Percentiles rank a stretch among this genome's conserved stretches.
These are phyloP conservation scores for Kalmusia sp. DNA, from an alignment of 2,329 filamentous ascomycete genomes.

Conservation along the genomic window DNA sequence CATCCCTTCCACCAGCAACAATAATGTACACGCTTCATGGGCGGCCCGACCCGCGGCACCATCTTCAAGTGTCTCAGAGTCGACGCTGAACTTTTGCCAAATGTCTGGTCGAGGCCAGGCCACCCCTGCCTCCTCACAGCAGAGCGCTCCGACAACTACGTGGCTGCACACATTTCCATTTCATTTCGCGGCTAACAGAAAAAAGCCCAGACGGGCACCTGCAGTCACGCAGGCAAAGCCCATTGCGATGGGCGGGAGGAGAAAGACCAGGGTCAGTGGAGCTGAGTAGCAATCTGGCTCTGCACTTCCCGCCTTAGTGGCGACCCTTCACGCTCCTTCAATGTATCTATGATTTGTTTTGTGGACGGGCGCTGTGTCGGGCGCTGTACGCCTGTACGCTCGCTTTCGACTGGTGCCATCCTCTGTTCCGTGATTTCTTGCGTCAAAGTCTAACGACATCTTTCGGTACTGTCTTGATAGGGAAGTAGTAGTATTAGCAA, in stretches of 20 bases:
- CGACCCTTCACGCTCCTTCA: background rate
- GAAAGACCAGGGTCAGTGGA: background rate
- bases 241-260: constrained; percentile 3
- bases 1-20: constrained; percentile 8
- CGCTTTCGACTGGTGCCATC: background rate
- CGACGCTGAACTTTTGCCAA: constrained; percentile 12
- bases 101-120: background rate
- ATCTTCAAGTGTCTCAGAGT: constrained; percentile 16
- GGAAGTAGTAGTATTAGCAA: background rate
- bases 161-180: constrained; percentile 14
- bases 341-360: constrained; percentile 11
- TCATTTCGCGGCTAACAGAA: constrained; percentile 2
- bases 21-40: constrained; percentile 23
- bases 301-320: background rate
- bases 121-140: constrained; percentile 6
- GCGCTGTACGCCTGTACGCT: background rate
- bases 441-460: background rate
- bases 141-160: constrained; percentile 3
- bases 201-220: background rate
- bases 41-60: constrained; percentile 24
- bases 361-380: background rate
- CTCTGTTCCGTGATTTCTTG: background rate
- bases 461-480: constrained; percentile 1
- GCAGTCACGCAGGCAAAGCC: constrained; percentile 1
- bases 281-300: constrained; percentile 1